Evolutionary conservation across 2,329 filamentous ascomycete species (phyloP).

Genomic region (Apiospora marii): DNA sequence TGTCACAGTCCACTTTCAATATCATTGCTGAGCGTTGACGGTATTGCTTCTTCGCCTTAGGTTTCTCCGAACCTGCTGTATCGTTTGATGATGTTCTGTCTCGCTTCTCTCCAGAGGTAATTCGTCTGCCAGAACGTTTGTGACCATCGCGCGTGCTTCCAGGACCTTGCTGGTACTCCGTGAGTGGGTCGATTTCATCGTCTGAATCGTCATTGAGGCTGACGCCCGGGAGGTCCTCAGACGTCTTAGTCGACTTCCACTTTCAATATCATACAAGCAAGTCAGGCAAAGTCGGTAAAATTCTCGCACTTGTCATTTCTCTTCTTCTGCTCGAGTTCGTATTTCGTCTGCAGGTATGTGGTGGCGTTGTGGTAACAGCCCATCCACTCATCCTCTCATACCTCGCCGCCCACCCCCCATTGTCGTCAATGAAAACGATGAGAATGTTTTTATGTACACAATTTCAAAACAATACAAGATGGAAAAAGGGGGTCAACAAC

Average conservation of each 20-base stretch:
- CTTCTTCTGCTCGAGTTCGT: neutral
- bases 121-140: no score
- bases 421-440: neutral
- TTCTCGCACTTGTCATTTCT: neutral
- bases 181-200: no score
- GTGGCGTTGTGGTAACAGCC: neutral
- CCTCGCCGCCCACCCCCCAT: neutral
- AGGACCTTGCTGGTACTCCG: no score
- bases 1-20: neutral
- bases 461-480: constrained; percentile 10
- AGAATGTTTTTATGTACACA: constrained; percentile 19
- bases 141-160: no score
- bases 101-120: no score
- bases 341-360: neutral
- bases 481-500: neutral
- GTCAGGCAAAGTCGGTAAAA: neutral
- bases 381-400: neutral
- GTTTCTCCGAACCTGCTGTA: no score
- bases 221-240: no score
- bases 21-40: no score
- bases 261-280: neutral
- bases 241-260: no score
- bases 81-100: no score
- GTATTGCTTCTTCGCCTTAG: no score
- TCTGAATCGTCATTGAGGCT: no score